Percentiles rank a stretch among this genome's conserved stretches.
These are phyloP conservation scores for Fusarium buharicum DNA, from an alignment of 2,329 filamentous ascomycete genomes.

Conservation along the genomic window DNA sequence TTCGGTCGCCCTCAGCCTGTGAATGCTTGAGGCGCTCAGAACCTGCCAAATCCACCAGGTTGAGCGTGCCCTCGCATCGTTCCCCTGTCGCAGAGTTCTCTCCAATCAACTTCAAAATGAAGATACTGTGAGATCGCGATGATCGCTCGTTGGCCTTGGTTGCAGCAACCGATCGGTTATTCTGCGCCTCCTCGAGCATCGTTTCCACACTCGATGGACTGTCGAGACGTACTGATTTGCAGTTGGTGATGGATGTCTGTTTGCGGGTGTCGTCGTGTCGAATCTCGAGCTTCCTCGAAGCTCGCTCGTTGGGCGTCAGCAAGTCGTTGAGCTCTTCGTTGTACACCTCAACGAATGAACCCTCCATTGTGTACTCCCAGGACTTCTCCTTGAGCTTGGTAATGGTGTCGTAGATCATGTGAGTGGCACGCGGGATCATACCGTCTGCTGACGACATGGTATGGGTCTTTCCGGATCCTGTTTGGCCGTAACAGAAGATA, in stretches of 20 bases:
- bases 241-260: slow-evolving; percentile 83
- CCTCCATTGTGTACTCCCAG: slow-evolving; percentile 94
- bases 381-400: slow-evolving; percentile 86
- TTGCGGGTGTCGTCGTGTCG: slow-evolving; percentile 84
- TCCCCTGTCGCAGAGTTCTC: slow-evolving; percentile 81
- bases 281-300: slow-evolving; percentile 86
- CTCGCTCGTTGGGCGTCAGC: slow-evolving; percentile 67
- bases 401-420: slow-evolving; percentile 93
- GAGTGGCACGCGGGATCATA: slow-evolving; percentile 93
- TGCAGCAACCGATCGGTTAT: slow-evolving; percentile 90
- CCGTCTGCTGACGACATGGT: slow-evolving; percentile 93
- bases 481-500: slow-evolving; percentile 98
- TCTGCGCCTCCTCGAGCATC: slow-evolving; percentile 82
- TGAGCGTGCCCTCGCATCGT: slow-evolving; percentile 90
- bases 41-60: slow-evolving; percentile 94
- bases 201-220: slow-evolving; percentile 82
- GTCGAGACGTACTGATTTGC: slow-evolving; percentile 79
- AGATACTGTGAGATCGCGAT: slow-evolving; percentile 94
- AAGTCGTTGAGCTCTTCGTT: slow-evolving; percentile 97
- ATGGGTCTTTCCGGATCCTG: slow-evolving; percentile 94
- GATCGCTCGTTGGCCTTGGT: slow-evolving; percentile 98
- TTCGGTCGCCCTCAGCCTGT: slow-evolving; percentile 83
- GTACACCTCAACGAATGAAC: slow-evolving; percentile 96
- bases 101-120: slow-evolving; percentile 84
- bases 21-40: slow-evolving; percentile 91